Evolutionary conservation across 176 grass and related monocot species (phyloP).

Genomic region (Metroxylon sagu): DNA sequence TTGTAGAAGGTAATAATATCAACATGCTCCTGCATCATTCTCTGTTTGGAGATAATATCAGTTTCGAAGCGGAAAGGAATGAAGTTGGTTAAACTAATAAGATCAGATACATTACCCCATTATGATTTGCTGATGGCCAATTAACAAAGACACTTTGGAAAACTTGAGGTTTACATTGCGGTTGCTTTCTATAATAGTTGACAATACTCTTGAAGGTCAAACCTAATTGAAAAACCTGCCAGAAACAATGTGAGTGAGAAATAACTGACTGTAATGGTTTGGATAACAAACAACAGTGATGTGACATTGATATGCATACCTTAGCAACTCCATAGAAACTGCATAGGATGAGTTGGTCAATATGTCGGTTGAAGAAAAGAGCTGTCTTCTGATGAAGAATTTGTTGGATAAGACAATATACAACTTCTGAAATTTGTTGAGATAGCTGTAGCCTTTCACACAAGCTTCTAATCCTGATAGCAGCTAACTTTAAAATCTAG

Average conservation of each 20-base stretch:
- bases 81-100: conserved; percentile 13
- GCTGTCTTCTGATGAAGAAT: conserved; percentile 64
- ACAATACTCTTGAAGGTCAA: conserved; percentile 74
- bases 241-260: conserved; percentile 28
- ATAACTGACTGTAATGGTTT: conserved; percentile 3
- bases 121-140: conserved; percentile 35
- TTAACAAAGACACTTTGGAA: conserved; percentile 62
- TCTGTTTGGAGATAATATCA: conserved; percentile 36
- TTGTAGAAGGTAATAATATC: conserved; percentile 95
- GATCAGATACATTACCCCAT: conserved; percentile 30
- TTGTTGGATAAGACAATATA: conserved; percentile 66
- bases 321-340: conserved; percentile 94
- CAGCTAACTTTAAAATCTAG: conserved; percentile 89
- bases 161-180: conserved; percentile 75
- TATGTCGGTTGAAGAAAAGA: conserved; percentile 86
- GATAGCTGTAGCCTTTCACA: conserved; percentile 65
- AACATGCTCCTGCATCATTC: conserved; percentile 47
- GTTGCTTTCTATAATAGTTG: conserved; percentile 65
- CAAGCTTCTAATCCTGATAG: conserved; percentile 82
- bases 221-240: conserved; percentile 48
- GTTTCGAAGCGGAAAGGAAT: conserved; percentile 16
- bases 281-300: too few relatives aligned
- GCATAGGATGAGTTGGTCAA: conserved; percentile 89
- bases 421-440: conserved; percentile 49
- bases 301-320: conserved; percentile 21